phyloP scores from a whole-genome alignment of 139 green algal species.

The Micractinium sp. region DNA sequence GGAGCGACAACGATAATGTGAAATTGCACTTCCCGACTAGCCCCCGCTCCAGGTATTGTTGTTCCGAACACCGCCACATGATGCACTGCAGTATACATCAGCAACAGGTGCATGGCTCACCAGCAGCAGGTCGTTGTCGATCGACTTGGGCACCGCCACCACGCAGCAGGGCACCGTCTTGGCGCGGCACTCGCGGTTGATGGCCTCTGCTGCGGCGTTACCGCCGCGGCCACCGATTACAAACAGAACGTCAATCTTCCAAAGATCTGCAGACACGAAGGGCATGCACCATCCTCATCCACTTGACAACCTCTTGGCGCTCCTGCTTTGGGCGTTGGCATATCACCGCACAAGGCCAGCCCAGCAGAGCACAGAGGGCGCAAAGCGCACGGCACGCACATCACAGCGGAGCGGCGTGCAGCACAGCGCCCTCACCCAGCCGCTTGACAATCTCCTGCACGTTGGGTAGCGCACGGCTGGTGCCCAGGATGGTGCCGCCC shows the following conservation, averaged over 20 bases:
- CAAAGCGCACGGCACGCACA: not conserved
- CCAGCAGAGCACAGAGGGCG: not conserved
- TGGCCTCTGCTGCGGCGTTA: conserved; percentile 82
- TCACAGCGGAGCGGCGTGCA: not conserved
- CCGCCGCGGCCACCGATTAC: conserved; percentile 93
- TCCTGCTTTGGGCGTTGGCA: too few relatives aligned
- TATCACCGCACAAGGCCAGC: not conserved
- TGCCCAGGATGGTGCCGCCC: conserved; percentile 97
- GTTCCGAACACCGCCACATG: too few relatives aligned
- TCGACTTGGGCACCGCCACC: conserved; percentile 95
- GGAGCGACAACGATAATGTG: too few relatives aligned
- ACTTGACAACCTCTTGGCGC: not conserved
- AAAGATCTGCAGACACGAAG: conserved; percentile 77
- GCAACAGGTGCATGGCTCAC: conserved; percentile 49
- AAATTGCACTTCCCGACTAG: too few relatives aligned
- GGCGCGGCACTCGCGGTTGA: conserved; percentile 55
- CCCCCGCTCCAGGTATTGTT: too few relatives aligned
- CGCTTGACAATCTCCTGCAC: conserved; percentile 64
- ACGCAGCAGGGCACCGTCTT: conserved; percentile 75
- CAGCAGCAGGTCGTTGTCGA: conserved; percentile 68
- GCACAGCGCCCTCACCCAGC: not conserved
- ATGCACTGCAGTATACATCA: not conserved
- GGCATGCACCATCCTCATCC: not conserved
- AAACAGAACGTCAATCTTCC: conserved; percentile 96
- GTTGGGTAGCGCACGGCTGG: conserved; percentile 72